These are phyloP conservation scores for Solanum pennellii DNA, from an alignment of 257 asterid species.

Conservation along the genomic window DNA sequence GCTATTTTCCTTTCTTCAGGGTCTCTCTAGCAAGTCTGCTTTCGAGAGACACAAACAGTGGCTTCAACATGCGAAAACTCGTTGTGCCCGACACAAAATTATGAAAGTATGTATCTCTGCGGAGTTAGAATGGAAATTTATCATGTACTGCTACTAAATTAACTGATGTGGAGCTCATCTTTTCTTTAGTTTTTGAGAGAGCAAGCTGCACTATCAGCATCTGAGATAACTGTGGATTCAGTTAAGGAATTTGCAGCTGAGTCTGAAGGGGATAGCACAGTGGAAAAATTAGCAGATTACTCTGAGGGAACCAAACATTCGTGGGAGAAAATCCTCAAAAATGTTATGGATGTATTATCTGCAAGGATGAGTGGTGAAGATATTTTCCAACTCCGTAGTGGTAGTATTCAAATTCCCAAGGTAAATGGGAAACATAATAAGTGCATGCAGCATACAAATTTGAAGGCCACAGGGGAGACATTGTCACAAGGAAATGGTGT, in stretches of 20 bases:
- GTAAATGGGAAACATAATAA: slow-evolving; percentile 68
- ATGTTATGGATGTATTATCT: slow-evolving; percentile 24
- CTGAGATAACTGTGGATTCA: slow-evolving; percentile 72
- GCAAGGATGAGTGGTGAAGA: slow-evolving; percentile 15
- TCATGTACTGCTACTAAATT: neutral
- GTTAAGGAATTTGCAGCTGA: slow-evolving; percentile 62
- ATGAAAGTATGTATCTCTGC: slow-evolving; percentile 54
- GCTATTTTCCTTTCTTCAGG: slow-evolving; percentile 29
- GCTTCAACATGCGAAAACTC: slow-evolving; percentile 92
- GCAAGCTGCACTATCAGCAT: slow-evolving; percentile 79
- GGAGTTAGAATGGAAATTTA: neutral
- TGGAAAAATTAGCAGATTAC: slow-evolving; percentile 35
- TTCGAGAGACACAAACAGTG: slow-evolving; percentile 91
- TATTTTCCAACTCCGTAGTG: slow-evolving; percentile 21
- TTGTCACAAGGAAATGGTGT: slow-evolving; percentile 77
- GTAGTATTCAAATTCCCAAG: slow-evolving; percentile 24
- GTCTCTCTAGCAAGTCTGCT: slow-evolving; percentile 80
- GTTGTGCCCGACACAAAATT: slow-evolving; percentile 90
- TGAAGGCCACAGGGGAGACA: slow-evolving; percentile 57
- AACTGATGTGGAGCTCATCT: slow-evolving; percentile 2
- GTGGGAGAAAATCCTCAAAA: slow-evolving; percentile 51
- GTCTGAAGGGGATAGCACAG: slow-evolving; percentile 42
- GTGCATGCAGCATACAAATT: slow-evolving; percentile 58
- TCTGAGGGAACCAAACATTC: slow-evolving; percentile 43
- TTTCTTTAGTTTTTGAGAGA: slow-evolving; percentile 72